These are phyloP conservation scores for Bidens hawaiensis DNA, from an alignment of 140 eudicot genomes.

Conservation along the genomic window DNA sequence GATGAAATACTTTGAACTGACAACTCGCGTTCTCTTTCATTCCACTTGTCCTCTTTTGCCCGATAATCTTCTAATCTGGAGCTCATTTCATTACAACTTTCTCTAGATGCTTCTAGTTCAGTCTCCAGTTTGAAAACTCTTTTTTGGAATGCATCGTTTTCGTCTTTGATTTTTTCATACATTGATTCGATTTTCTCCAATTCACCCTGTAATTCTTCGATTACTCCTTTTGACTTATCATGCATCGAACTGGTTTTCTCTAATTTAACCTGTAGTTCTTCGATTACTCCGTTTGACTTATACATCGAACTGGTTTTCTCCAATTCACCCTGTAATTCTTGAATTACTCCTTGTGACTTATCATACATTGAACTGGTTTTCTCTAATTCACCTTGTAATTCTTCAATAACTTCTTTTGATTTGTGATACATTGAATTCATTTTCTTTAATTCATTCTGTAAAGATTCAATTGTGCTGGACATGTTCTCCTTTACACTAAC, in stretches of 20 bases:
- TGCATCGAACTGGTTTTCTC: constrained; percentile 1
- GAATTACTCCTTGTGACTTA: constrained; percentile 19
- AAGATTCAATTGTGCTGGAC: constrained; percentile 21
- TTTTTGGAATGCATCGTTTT: constrained; percentile 41
- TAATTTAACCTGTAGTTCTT: constrained; percentile 5
- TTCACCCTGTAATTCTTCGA: constrained; percentile 42
- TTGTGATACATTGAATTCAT: neutral
- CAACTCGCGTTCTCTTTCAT: constrained; percentile 49
- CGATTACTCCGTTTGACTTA: constrained; percentile 9
- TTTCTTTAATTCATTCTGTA: constrained; percentile 12
- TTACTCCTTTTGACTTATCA: constrained; percentile 18
- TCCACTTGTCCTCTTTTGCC: constrained; percentile 37
- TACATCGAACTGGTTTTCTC: constrained; percentile 1
- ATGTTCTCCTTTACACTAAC: constrained; percentile 24
- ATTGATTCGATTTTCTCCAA: constrained; percentile 37
- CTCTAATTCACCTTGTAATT: constrained; percentile 13
- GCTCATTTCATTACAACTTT: constrained; percentile 42
- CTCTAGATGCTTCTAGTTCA: constrained; percentile 48
- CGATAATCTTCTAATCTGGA: constrained; percentile 37
- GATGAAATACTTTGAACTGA: constrained; percentile 28
- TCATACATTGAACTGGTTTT: constrained; percentile 1
- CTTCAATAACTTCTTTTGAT: constrained; percentile 11
- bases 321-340: constrained; percentile 25
- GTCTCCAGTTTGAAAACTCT: constrained; percentile 46
- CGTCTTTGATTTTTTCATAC: constrained; percentile 44